Conservation (phyloP, 1,284 basidiomycete species). For the Austroboletus novae-zelandiae region DNA sequence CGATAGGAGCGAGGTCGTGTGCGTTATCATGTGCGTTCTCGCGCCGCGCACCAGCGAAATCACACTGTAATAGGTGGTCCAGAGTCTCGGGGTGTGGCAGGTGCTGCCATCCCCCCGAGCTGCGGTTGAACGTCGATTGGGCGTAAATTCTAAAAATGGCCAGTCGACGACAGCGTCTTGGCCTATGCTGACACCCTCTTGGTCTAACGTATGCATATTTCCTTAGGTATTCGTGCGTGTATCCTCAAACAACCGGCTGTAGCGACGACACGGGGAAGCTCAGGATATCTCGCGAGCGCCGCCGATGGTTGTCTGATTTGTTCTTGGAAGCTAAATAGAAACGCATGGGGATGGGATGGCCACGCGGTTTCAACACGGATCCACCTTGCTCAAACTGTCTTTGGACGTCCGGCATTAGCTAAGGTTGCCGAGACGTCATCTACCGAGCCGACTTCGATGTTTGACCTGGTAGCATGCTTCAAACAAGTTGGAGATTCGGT, state of each 20-base stretch:
- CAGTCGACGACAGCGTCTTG: not conserved
- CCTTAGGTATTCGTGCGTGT: no score
- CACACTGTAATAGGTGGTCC: not conserved
- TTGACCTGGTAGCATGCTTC: not conserved
- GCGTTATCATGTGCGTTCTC: not conserved
- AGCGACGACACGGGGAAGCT: not conserved
- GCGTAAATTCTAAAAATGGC: not conserved
- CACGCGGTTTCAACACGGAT: constrained; percentile 8
- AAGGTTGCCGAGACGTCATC: not conserved
- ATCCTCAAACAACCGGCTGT: no score
- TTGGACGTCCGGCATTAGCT: not conserved
- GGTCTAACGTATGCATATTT: no score
- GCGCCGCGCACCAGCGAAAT: not conserved
- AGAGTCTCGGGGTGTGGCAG: not conserved
- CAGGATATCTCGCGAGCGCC: not conserved
- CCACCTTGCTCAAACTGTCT: not conserved
- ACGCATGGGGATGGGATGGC: not conserved
- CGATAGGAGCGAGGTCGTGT: not conserved
- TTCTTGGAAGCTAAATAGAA: not conserved
- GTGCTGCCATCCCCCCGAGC: not conserved
- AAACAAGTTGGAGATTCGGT: no score
- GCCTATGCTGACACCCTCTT: not conserved
- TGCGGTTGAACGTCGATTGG: not conserved
- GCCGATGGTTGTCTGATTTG: constrained; percentile 5
- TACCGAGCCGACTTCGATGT: not conserved